Base-by-base conservation (phyloP, 805 yeast species). In the Kluyveromyces dobzhanskii region DNA sequence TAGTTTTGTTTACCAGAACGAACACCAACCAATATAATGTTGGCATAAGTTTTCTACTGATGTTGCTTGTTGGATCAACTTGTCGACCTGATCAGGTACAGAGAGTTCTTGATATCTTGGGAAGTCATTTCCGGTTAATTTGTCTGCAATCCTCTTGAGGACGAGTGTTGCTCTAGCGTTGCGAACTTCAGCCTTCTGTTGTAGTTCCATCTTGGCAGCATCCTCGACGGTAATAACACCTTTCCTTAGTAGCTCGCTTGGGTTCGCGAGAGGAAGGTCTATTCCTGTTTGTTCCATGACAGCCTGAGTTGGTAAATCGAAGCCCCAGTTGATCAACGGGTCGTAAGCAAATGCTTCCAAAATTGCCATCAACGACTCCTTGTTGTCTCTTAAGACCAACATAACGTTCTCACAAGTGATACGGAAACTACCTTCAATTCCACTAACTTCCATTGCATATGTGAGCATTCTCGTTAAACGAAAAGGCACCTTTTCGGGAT, bases 21-120 rank as follows among this genome's bases (percentile, higher is more conserved):
- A 85, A 64, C 99, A 92, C 99, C 99, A 92, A 14, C 99, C 99
- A 45, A 92, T 83, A 57, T 85, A 92, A 62, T 90, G 98, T 62
- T 87, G 97, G 54, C 97, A 92, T 40, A 92, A 65, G 52, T 92
- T 92, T 57, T 92, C 97, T 23, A 90, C 94, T 35, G 94, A 82
- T 0, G 97, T 92, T 2, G 98, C 97, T 57, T 92, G 96, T 52
- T 85, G 94, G 37, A 92, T 92, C 56, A 92, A 67, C 56, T 80
- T 81, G 51, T 92, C 97, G 28, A 92, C 97, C 61, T 92, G 99
- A 3, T 82, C 76, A 1, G 94, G 81, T 28, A 88, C 87, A 49
- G 78, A 80, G 44, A 94, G 66, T 29, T 81, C 87, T 33, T 70
- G 68, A 43, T 69, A 69, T 36, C 86, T 70, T 53, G 77, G 76